phyloP scores from a whole-genome alignment of 1,284 basidiomycete genomes.

The Cryptococcus amylolentus region DNA sequence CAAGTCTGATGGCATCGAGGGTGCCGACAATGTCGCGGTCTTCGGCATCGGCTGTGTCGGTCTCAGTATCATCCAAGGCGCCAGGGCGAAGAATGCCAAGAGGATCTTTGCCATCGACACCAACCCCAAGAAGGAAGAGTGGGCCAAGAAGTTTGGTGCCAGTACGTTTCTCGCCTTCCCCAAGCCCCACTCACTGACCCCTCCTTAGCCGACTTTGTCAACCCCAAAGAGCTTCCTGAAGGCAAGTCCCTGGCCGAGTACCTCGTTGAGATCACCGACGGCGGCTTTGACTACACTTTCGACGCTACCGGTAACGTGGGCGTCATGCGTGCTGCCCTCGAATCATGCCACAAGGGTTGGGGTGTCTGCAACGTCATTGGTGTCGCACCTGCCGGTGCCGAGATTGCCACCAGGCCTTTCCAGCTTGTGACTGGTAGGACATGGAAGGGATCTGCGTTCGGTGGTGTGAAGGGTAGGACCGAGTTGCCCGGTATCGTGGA shows the following conservation, averaged over 20 bases:
- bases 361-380: constrained; percentile 93
- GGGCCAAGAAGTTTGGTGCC: constrained; percentile 94
- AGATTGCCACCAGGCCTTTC: constrained; percentile 91
- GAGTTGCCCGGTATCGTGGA: constrained; percentile 87
- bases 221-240: constrained; percentile 70
- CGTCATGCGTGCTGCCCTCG: constrained; percentile 93
- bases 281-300: constrained; percentile 95
- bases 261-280: constrained; percentile 90
- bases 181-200: background rate
- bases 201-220: constrained; percentile 72
- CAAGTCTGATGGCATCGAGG: constrained; percentile 57
- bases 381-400: constrained; percentile 92
- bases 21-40: constrained; percentile 75
- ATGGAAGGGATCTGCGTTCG: constrained; percentile 95
- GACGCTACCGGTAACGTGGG: constrained; percentile 94
- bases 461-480: constrained; percentile 95
- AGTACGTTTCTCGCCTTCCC: constrained; percentile 44
- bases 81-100: constrained; percentile 70
- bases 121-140: constrained; percentile 77
- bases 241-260: constrained; percentile 82
- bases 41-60: constrained; percentile 97
- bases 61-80: constrained; percentile 83
- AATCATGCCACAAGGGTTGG: constrained; percentile 99
- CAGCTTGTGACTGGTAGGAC: constrained; percentile 72
- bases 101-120: constrained; percentile 91